Evolutionary conservation across 169 alveolate genomes (phyloP), one percentile per base, ranked within the genome.

Genomic region (Eimeria necatrix): DNA sequence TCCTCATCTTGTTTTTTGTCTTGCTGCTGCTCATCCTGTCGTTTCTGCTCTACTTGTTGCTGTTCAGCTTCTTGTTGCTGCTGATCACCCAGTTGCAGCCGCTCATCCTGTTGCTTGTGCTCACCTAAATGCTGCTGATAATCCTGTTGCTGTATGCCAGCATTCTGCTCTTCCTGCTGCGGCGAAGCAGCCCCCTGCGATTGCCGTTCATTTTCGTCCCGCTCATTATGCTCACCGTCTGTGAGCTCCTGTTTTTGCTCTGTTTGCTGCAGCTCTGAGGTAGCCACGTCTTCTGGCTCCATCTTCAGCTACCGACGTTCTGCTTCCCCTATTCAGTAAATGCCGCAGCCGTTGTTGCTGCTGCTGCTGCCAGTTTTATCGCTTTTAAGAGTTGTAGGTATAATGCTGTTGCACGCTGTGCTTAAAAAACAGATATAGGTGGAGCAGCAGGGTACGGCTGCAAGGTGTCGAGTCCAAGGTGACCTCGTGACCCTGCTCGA

Each of bases 191-290:
- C 41, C 41, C 3, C 41, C 3, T 2, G 41, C 41, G 41, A 32
- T 32, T 2, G 41, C 2, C 41, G 41, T 32, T 32, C 41, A 32
- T 32, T 32, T 32, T 32, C 41, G 10, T 4, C 16, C 49, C 32
- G 1, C 41, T 32, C 22, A 12, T 22, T 71, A 9, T 2, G 26
- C 18, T 71, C 83, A 20, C 46, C 53, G 8, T 5, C 8, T 41
- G 14, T 20, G 12, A 32, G 56, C 83, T 71, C 56, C 83, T 71
- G 83, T 0, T 12, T 5, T 52, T 26, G 83, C 53, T 71, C 83
- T 41, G 20, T 9, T 71, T 71, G 83, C 83, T 71, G 83, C 53
- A 71, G 8, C 24, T 71, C 83, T 71, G 22, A 12, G 83, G 26
- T 26, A 8, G 53, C 56, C 24, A 52, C 52, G 12, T 71, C 83